Conservation (phyloP, 352 stramenopile species). For the Globisporangium perplexum region DNA sequence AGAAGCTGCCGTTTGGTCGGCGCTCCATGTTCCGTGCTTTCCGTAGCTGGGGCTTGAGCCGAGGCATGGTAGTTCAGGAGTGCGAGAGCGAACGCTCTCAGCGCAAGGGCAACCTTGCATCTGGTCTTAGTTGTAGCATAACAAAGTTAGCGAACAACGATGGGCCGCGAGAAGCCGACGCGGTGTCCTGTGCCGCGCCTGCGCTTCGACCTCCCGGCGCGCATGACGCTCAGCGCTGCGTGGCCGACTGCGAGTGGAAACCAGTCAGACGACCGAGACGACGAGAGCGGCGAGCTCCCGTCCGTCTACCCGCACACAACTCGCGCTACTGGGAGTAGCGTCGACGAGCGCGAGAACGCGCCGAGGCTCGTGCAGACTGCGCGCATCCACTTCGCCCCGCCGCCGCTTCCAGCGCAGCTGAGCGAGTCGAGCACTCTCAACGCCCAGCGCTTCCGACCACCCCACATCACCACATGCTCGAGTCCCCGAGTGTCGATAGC, state of each 20-base stretch:
- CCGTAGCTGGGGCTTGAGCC: too few relatives aligned
- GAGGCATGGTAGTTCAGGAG: too few relatives aligned
- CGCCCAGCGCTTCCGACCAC: too few relatives aligned
- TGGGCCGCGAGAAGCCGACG: neutral
- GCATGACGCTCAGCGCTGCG: constrained; percentile 1
- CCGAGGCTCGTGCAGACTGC: constrained; percentile 8
- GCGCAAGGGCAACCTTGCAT: too few relatives aligned
- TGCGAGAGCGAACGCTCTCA: too few relatives aligned
- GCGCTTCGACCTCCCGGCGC: constrained; percentile 5
- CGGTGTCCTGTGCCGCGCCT: constrained; percentile 1
- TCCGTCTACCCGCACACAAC: neutral
- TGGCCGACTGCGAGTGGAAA: neutral
- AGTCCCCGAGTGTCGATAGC: neutral
- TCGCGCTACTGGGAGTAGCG: neutral
- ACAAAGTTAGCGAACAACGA: too few relatives aligned
- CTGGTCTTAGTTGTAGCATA: too few relatives aligned
- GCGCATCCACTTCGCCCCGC: constrained; percentile 25
- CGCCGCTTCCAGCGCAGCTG: neutral
- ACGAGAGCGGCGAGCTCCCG: neutral
- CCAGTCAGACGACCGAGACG: neutral
- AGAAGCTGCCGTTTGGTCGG: too few relatives aligned
- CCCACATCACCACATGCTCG: too few relatives aligned
- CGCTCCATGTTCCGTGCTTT: too few relatives aligned
- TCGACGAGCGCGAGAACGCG: neutral
- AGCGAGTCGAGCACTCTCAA: too few relatives aligned